phyloP scores from a whole-genome alignment of 1,139 yeast genomes.

The Geotrichum fermentans region DNA sequence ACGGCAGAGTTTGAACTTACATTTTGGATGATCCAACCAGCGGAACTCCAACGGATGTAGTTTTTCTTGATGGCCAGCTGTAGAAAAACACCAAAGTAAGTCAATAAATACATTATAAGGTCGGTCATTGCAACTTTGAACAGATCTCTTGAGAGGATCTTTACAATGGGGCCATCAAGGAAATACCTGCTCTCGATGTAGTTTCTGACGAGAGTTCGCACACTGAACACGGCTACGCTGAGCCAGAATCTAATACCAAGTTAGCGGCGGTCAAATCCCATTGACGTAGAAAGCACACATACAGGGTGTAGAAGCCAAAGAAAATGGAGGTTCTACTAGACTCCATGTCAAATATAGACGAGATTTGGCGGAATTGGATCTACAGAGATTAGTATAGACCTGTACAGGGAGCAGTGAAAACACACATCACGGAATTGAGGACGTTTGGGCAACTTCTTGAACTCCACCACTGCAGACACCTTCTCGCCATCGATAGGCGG shows the following conservation, averaged over 20 bases:
- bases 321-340: conserved; percentile 31
- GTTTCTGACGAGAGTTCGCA: conserved; percentile 32
- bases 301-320: conserved; percentile 38
- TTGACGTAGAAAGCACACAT: neutral
- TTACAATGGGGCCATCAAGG: conserved; percentile 48
- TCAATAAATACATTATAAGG: conserved; percentile 58
- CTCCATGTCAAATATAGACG: conserved; percentile 29
- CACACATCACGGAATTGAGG: neutral
- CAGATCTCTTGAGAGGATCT: conserved; percentile 51
- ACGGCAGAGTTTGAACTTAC: conserved; percentile 9
- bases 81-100: conserved; percentile 52
- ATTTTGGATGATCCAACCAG: conserved; percentile 60
- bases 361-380: conserved; percentile 18
- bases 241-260: conserved; percentile 13
- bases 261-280: too few relatives aligned
- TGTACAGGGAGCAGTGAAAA: neutral
- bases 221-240: conserved; percentile 30
- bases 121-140: conserved; percentile 65
- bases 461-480: too few relatives aligned
- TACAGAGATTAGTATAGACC: neutral
- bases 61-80: conserved; percentile 49
- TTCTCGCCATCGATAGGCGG: too few relatives aligned
- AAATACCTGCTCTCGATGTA: conserved; percentile 33
- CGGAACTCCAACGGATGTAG: conserved; percentile 50
- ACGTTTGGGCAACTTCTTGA: too few relatives aligned